Evolutionary conservation across 2,329 filamentous ascomycete genomes (phyloP).

Genomic region (Chaetomium olivaceum): DNA sequence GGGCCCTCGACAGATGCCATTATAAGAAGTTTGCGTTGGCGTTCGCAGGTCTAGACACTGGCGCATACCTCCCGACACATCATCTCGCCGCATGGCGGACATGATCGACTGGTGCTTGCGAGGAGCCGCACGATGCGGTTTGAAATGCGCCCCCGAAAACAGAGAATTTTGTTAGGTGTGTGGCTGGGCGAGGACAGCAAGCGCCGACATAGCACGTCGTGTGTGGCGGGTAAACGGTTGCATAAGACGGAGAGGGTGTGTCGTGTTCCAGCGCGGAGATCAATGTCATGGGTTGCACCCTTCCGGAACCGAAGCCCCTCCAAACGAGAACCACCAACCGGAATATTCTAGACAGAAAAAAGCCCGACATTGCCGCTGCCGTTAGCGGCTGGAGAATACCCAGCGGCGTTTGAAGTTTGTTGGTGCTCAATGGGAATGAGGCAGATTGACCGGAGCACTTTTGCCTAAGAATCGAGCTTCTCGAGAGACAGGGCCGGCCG

Average conservation of each 20-base stretch:
- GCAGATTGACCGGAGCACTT: constrained; percentile 8
- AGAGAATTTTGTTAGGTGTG: constrained; percentile 18
- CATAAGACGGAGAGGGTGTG: constrained; percentile 28
- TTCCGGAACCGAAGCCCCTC: constrained; percentile 12
- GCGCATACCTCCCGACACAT: constrained; percentile 27
- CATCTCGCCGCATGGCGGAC: constrained; percentile 20
- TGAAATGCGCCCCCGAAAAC: constrained; percentile 23
- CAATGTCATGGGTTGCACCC: constrained; percentile 21
- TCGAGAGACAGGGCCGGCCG: not conserved
- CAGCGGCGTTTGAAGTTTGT: constrained; percentile 26
- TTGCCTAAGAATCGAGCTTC: constrained; percentile 14
- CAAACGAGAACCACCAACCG: constrained; percentile 12
- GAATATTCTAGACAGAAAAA: constrained; percentile 1
- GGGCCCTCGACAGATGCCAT: not conserved
- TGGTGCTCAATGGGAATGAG: constrained; percentile 8
- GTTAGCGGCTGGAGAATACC: constrained; percentile 20
- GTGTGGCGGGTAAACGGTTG: constrained; percentile 32
- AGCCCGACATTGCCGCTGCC: not conserved
- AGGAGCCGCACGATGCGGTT: constrained; percentile 28
- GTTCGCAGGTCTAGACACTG: not conserved
- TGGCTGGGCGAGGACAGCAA: constrained; percentile 7
- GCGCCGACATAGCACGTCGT: not conserved
- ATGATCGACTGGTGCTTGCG: constrained; percentile 28
- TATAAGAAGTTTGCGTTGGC: not conserved
- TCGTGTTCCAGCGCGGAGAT: constrained; percentile 34